Base-by-base conservation (phyloP, 306 rosid genomes). In the Echinosophora koreensis region DNA sequence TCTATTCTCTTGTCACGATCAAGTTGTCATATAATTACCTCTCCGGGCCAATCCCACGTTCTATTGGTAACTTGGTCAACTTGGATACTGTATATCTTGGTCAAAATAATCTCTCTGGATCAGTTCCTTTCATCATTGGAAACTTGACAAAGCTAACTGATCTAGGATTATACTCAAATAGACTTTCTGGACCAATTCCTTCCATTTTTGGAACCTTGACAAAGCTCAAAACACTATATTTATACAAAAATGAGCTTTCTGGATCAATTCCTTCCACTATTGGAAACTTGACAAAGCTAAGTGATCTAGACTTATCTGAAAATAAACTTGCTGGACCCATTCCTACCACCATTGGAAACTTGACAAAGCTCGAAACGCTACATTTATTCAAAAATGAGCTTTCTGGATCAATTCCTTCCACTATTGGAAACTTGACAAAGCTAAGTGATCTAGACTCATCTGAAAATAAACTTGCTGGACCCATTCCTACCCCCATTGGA, bases 401-500 rank as follows among this genome's bases (percentile, higher is more conserved):
- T 22, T 22, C 22, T 22, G 22, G 22, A 22, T 1, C 22, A 22
- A 22, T 22, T 22, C 22, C 22, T 22, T 1, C 22, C 22, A 22
- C 22, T 22, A 22, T 22, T 22, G 22, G 22, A 22, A 22, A 22
- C 22, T 22, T 22, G 22, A 22, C 0, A 22, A 22, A 22, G 0
- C 22, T 22, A 22, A 1, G 22, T 22, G 22, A 1, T 0, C 22
- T 22, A 0, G 22, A 22, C 1, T 1, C 1, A 22, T 22, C 22
- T 13, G 0, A 51, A 9, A 81, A 81, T 30, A 2, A 80, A 84
- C 5, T 5, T 11, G n/a, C 69, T 84, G 42, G 12, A 7, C 61
- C 34, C 32, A 79, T 87, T 42, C 87, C 87, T 17, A 0, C 70
- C 16, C 7, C 16, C n/a, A 51, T 84, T 5, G 77, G 82, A 11